A percentile compares a stretch with the other conserved stretches of the same genome.
These are phyloP conservation scores for Albophoma yamanashiensis DNA, from an alignment of 2,329 filamentous ascomycete genomes.

Conservation along the genomic window DNA sequence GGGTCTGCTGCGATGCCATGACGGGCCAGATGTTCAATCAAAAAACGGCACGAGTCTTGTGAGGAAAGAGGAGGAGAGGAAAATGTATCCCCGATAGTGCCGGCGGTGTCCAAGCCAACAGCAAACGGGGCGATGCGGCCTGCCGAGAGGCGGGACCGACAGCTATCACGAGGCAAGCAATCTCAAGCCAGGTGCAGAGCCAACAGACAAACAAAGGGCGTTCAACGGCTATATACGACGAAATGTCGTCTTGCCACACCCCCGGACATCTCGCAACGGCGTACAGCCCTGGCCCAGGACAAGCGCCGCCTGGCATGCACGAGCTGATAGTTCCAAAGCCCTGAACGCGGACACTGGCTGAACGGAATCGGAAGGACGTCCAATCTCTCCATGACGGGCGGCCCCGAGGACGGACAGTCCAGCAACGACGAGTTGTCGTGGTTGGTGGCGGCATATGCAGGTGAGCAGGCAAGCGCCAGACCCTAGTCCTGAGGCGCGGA, in stretches of 20 bases:
- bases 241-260: neutral
- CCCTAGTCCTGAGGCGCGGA: constrained; percentile 3
- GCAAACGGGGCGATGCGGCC: neutral
- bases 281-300: constrained; percentile 6
- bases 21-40: neutral
- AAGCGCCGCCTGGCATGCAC: constrained; percentile 19
- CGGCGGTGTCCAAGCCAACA: neutral
- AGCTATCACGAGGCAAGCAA: neutral
- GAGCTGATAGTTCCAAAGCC: constrained; percentile 11
- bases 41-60: neutral
- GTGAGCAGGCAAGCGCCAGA: constrained; percentile 16
- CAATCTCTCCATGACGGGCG: neutral
- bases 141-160: neutral
- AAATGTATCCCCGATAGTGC: neutral
- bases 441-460: neutral
- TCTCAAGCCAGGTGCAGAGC: neutral
- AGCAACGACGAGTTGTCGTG: neutral
- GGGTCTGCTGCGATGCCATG: constrained; percentile 13
- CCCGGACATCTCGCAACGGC: neutral
- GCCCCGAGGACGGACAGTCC: neutral
- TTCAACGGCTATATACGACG: constrained; percentile 2
- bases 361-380: neutral
- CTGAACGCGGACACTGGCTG: neutral
- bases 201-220: neutral
- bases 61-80: neutral